phyloP scores from a whole-genome alignment of 1,139 yeast species.

The Debaryomycetaceae sp. region DNA sequence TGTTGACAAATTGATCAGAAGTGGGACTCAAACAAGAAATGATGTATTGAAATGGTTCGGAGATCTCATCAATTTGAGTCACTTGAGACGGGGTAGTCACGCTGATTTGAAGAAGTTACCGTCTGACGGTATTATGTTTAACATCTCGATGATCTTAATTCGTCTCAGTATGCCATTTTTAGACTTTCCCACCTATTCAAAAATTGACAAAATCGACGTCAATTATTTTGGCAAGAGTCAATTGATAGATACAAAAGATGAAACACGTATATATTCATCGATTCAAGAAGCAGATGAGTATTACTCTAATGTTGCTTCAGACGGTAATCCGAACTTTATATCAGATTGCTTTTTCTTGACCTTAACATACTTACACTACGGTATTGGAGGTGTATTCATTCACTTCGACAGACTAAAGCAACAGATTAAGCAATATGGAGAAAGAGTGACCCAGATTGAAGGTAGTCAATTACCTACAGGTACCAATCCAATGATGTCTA shows the following conservation, averaged over 20 bases:
- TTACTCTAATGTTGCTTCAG: slow-evolving; percentile 29
- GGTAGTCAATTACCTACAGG: slow-evolving; percentile 26
- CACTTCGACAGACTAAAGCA: slow-evolving; percentile 54
- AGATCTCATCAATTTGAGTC: slow-evolving; percentile 70
- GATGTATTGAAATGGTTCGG: slow-evolving; percentile 68
- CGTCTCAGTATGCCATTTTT: slow-evolving; percentile 82
- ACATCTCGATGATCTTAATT: slow-evolving; percentile 63
- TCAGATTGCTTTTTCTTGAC: slow-evolving; percentile 84
- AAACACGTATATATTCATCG: slow-evolving; percentile 79
- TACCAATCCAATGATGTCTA: slow-evolving; percentile 27
- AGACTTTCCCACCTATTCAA: slow-evolving; percentile 54
- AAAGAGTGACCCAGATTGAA: slow-evolving; percentile 48
- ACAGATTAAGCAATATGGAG: slow-evolving; percentile 49
- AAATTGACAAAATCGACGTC: slow-evolving; percentile 73
- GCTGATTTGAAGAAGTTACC: slow-evolving; percentile 67
- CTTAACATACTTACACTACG: slow-evolving; percentile 79
- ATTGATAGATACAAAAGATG: slow-evolving; percentile 66
- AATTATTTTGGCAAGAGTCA: slow-evolving; percentile 54
- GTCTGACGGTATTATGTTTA: slow-evolving; percentile 79
- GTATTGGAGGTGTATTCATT: slow-evolving; percentile 74
- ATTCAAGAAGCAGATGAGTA: slow-evolving; percentile 63
- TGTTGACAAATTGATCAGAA: slow-evolving; percentile 73
- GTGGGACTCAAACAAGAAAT: slow-evolving; percentile 61
- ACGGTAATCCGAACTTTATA: slow-evolving; percentile 57
- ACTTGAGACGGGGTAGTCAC: slow-evolving; percentile 83